phyloP scores from a whole-genome alignment of 495 filamentous ascomycete genomes.

The Neurospora tetrasperma region DNA sequence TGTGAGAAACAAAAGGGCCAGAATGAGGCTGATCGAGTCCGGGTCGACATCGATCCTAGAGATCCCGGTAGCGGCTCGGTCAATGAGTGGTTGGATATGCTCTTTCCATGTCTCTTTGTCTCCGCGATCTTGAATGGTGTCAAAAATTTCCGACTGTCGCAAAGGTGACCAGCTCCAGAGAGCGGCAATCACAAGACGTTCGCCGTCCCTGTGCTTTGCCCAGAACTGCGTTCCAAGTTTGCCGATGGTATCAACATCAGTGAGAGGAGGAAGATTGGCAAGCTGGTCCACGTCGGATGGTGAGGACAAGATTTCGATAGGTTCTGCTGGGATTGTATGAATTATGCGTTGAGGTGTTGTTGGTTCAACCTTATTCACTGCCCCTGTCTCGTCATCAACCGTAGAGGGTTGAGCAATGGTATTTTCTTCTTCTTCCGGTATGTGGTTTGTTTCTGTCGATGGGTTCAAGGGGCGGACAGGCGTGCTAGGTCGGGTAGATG shows the following conservation, averaged over 20 bases:
- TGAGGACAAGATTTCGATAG: slow-evolving; percentile 11
- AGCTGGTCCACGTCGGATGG: neutral
- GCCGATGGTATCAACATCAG: slow-evolving; percentile 8
- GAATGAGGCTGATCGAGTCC: slow-evolving; percentile 1
- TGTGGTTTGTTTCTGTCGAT: neutral
- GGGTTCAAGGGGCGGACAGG: neutral
- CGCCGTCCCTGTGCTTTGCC: slow-evolving; percentile 9
- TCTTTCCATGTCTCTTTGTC: slow-evolving; percentile 13
- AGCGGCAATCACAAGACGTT: slow-evolving; percentile 18
- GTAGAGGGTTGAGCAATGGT: neutral
- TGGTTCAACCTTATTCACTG: neutral
- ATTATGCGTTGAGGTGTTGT: neutral
- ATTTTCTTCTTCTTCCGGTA: neutral
- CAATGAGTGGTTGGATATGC: slow-evolving; percentile 8
- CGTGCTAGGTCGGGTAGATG: neutral
- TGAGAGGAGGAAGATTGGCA: slow-evolving; percentile 5
- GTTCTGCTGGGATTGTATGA: neutral
- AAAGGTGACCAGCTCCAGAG: slow-evolving; percentile 8
- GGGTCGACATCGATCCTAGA: neutral
- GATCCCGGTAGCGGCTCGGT: neutral
- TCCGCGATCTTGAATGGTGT: neutral
- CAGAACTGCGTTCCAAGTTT: slow-evolving; percentile 14
- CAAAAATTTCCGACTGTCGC: neutral
- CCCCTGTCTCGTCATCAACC: neutral
- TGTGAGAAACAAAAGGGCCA: slow-evolving; percentile 17